Base-by-base conservation (phyloP, 2,329 filamentous ascomycete species). In the Trematosphaeria pertusa region DNA sequence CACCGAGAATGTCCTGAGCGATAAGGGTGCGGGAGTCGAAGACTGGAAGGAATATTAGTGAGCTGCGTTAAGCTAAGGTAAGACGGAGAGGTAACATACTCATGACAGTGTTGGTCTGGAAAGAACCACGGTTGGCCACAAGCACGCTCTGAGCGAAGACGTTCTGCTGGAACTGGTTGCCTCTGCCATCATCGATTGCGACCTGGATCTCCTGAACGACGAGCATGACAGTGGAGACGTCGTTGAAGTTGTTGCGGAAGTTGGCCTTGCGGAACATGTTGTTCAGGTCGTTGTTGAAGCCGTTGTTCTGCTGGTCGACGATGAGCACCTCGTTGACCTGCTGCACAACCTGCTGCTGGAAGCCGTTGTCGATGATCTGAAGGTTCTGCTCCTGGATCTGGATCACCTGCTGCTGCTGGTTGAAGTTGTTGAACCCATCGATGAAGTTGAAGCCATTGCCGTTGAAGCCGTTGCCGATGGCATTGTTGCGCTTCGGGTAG, bases 191-290 rank as follows among this genome's bases (percentile, higher is more conserved):
- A 40, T 61, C 59, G 26, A 69, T 43, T 21, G 49, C 37, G 34
- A 68, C 36, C 30, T 66, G 56, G 44, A 70, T 59, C 52, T 65
- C 54, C 50, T 67, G 61, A 2, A 70, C 66, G 17, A 69, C 62
- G 4, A 68, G 46, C 30, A 67, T 56, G 10, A 67, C 63, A 8
- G 63, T 67, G 9, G 52, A 31, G 22, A 50, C 35, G 11, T 64
- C 46, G 9, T 50, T 48, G 50, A 48, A 49, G 24, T 59, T 42
- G 38, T 59, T 61, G 34, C 49, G 47, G 46, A 58, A 60, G 58
- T 56, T 62, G 37, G 50, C 40, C 52, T 64, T 63, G 46, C 65
- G 59, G 60, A 66, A 65, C 11, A 67, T 40, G 56, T 70, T 62
- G 54, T 70, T 70, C 36, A 67, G 17, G 38, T 61, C 48, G 26